Evolutionary conservation across 208 protist genomes (phyloP).

Genomic region (Trypanosoma theileri): DNA sequence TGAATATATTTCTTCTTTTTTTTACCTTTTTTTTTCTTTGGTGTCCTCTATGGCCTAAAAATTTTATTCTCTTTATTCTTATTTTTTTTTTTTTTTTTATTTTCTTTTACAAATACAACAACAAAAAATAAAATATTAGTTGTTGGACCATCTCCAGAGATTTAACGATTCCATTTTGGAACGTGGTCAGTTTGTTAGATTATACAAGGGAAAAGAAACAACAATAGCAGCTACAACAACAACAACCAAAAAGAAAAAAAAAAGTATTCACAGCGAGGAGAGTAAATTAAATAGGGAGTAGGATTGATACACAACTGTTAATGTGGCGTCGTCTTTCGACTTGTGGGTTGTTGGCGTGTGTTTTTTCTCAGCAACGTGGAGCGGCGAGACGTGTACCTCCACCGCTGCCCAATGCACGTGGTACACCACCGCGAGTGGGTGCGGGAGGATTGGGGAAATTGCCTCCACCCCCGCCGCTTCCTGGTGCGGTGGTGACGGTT

Average conservation of each 20-base stretch:
- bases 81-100: no score
- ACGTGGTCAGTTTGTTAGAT: no score
- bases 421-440: conserved; percentile 2
- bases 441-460: conserved; percentile 12
- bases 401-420: conserved; percentile 16
- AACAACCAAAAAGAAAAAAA: not conserved
- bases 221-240: not conserved
- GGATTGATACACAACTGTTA: not conserved
- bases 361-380: not conserved
- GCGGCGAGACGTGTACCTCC: conserved; percentile 23
- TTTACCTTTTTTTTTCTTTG: no score
- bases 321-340: conserved; percentile 13
- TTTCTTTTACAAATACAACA: no score
- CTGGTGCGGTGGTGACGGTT: conserved; percentile 13
- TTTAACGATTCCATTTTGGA: no score
- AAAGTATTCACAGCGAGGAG: not conserved
- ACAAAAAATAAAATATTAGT: not conserved
- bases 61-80: no score
- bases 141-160: no score
- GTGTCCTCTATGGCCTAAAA: no score
- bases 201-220: no score
- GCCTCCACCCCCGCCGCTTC: conserved; percentile 34
- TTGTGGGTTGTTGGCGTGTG: not conserved
- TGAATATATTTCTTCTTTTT: no score
- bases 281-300: not conserved